phyloP scores from a whole-genome alignment of 2,329 filamentous ascomycete genomes.

The Neofusicoccum sp. region DNA sequence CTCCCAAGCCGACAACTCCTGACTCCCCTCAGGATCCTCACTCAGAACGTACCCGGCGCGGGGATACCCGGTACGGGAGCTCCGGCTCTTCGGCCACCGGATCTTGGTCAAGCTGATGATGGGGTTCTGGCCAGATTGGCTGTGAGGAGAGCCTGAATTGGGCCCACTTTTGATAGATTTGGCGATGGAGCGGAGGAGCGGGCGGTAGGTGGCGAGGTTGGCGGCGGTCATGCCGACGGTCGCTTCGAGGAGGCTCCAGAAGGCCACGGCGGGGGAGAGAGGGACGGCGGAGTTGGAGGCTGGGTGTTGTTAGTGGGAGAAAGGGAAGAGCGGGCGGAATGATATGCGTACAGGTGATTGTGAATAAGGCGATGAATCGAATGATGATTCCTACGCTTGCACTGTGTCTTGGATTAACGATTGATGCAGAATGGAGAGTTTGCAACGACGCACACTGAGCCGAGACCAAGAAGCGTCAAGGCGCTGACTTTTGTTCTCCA shows the following conservation, averaged over 20 bases:
- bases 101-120: conserved; percentile 14
- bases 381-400: conserved; percentile 15
- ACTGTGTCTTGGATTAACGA: background rate
- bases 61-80: background rate
- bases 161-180: background rate
- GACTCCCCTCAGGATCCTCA: background rate
- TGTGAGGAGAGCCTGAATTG: background rate
- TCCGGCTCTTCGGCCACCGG: conserved; percentile 4
- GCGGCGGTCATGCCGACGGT: conserved; percentile 12
- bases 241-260: conserved; percentile 11
- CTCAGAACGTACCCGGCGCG: background rate
- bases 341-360: background rate
- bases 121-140: background rate
- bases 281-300: conserved; percentile 10
- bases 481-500: conserved; percentile 13
- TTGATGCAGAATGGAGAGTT: no score
- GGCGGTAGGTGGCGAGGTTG: conserved; percentile 15
- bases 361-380: conserved; percentile 12
- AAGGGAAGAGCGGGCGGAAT: background rate
- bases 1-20: conserved; percentile 1
- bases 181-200: conserved; percentile 9
- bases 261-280: conserved; percentile 15
- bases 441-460: background rate
- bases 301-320: background rate
- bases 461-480: conserved; percentile 3